Evolutionary conservation across 208 protist genomes (phyloP), one percentile per base, ranked within the genome.

Genomic region (Leishmania braziliensis): DNA sequence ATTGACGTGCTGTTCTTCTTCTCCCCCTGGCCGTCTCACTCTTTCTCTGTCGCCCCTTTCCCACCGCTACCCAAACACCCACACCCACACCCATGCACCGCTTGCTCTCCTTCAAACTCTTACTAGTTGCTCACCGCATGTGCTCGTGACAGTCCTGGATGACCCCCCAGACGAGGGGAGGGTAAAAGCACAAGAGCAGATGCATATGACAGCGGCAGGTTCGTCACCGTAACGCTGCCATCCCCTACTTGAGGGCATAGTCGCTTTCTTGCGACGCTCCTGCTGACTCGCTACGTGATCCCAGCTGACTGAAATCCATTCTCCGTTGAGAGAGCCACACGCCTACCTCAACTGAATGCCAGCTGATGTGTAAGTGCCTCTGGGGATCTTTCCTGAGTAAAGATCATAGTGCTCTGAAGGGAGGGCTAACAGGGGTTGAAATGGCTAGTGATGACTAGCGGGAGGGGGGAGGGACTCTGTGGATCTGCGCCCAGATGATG

Each of bases 401-500:
- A 58, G 54, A 26, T 58, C 23, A 58, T 6, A 26, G 54, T 46
- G 43, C 43, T 46, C 54, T 58, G 54, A 58, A 23, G 54, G 20
- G 54, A 58, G 54, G 54, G 5, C 54, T 58, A 23, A 58, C 16
- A 58, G 54, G 43, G 16, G 23, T 58, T 0, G 20, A 58, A 58
- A 58, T 26, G 18, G 54, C 5, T 58, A 26, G 18, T 26, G 54
- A 26, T 16, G 54, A 26, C 54, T 58, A 16, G 54, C 54, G 54
- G 43, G 43, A 46, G 4, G 43, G 3, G 43, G 43, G 16, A 58
- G 53, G 20, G 54, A 58, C 54, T 58, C 54, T 5, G 69, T 50
- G 48, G 18, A 75, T 46, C 18, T 75, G 70, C 14, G 70, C 50
- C n/a, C 70, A 56, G 18, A 75, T 75, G 70, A 75, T 58, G 70